Percentiles rank a stretch among this genome's conserved stretches.
Evolutionary conservation across 129 eudicot species (phyloP).

Genomic region (Chrysanthemum lavandulifolium): DNA sequence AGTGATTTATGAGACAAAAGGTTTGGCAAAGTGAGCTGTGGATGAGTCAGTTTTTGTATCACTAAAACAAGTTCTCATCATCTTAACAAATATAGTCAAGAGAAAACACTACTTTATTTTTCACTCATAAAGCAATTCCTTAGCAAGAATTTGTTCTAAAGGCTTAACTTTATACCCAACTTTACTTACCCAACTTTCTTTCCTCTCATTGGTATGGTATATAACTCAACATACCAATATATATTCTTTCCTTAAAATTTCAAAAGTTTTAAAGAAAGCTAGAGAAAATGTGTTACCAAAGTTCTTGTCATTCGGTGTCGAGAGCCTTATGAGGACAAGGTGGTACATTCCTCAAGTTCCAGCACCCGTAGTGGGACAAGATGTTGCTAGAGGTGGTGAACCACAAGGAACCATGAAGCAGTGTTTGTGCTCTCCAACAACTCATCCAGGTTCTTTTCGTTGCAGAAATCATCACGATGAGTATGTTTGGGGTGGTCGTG

Average conservation of each 20-base stretch:
- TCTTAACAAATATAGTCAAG: slow-evolving; percentile 24
- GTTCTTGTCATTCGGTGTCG: slow-evolving; percentile 31
- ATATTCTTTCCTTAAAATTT: slow-evolving; percentile 32
- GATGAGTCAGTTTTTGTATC: slow-evolving; percentile 27
- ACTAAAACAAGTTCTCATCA: slow-evolving; percentile 28
- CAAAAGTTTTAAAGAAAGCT: slow-evolving; percentile 17
- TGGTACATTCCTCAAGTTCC: slow-evolving; percentile 33
- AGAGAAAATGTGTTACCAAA: slow-evolving; percentile 44
- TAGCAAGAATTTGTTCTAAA: slow-evolving; percentile 47
- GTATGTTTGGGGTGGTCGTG: slow-evolving; percentile 58
- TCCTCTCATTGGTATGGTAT: slow-evolving; percentile 34
- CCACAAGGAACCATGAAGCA: slow-evolving; percentile 23
- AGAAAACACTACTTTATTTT: slow-evolving; percentile 27
- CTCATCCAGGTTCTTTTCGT: slow-evolving; percentile 73
- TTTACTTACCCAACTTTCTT: slow-evolving; percentile 44
- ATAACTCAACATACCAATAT: slow-evolving; percentile 24
- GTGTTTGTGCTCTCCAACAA: slow-evolving; percentile 71
- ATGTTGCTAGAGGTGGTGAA: slow-evolving; percentile 15
- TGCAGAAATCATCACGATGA: slow-evolving; percentile 56
- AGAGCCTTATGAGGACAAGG: slow-evolving; percentile 25
- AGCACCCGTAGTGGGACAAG: slow-evolving; percentile 19
- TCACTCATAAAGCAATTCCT: slow-evolving; percentile 45
- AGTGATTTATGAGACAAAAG: slow-evolving; percentile 22
- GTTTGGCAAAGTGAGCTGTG: slow-evolving; percentile 43
- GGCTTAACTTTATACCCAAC: slow-evolving; percentile 43